Conservation (phyloP, 2,329 filamentous ascomycete species). For the Orbilia brochopaga region DNA sequence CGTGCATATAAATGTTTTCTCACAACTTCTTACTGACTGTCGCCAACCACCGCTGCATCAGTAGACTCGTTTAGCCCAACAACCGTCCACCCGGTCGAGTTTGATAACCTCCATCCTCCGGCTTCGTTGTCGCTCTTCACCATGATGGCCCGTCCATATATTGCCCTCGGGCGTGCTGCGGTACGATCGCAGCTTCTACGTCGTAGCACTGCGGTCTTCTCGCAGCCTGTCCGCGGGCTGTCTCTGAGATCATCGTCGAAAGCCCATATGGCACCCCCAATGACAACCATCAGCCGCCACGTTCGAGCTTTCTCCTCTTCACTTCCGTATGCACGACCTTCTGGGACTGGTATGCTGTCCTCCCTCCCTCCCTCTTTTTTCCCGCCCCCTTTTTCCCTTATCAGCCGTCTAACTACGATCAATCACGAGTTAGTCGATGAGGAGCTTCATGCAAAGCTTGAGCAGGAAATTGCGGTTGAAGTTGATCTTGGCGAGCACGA, state of each 20-base stretch:
- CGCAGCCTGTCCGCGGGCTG: neutral
- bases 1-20: too few relatives aligned
- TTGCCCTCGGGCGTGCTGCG: constrained; percentile 30
- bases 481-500: constrained; percentile 76
- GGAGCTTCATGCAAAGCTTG: constrained; percentile 84
- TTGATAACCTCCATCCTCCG: neutral
- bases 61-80: too few relatives aligned
- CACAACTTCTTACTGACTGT: too few relatives aligned
- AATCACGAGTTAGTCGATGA: constrained; percentile 65
- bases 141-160: constrained; percentile 39
- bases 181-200: constrained; percentile 25
- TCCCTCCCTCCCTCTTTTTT: neutral
- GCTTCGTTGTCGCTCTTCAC: neutral
- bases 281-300: neutral
- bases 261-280: neutral
- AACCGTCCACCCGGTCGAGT: too few relatives aligned
- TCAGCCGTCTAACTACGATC: constrained; percentile 36
- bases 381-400: constrained; percentile 21
- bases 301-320: constrained; percentile 28
- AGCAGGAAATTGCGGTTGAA: constrained; percentile 83
- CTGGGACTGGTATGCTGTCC: constrained; percentile 22
- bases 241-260: neutral
- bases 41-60: too few relatives aligned
- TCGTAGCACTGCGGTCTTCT: neutral
- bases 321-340: constrained; percentile 8